Percentiles rank a stretch among this genome's conserved stretches.
Conservation (phyloP, 306 rosid species). For the barrel medic (Medicago truncatula) region DNA sequence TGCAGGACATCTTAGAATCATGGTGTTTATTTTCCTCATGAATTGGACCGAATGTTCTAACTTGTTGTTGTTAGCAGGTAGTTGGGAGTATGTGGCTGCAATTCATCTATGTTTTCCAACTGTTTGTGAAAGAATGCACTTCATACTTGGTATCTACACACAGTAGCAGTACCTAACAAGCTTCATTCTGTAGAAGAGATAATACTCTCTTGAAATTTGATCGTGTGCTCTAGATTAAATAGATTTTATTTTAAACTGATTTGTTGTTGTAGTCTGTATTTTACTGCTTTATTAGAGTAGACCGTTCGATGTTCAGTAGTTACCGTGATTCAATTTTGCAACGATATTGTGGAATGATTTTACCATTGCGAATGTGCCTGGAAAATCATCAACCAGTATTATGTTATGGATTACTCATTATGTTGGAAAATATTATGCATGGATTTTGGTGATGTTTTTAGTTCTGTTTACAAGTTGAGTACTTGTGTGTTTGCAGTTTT, state of each 20-base stretch:
- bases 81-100: conserved; percentile 40
- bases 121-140: conserved; percentile 19
- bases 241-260: conserved; percentile 44
- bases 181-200: conserved; percentile 32
- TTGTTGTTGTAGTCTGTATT: conserved; percentile 35
- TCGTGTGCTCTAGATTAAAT: conserved; percentile 41
- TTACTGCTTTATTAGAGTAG: conserved; percentile 30
- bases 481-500: background rate
- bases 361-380: conserved; percentile 33
- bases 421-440: background rate
- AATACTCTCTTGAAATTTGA: conserved; percentile 30
- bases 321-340: background rate
- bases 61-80: conserved; percentile 39
- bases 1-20: background rate
- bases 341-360: conserved; percentile 30
- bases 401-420: background rate
- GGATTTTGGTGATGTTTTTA: background rate
- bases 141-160: conserved; percentile 33
- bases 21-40: conserved; percentile 3
- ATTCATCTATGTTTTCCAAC: conserved; percentile 26
- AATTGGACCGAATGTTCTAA: conserved; percentile 4
- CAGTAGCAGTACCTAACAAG: conserved; percentile 27
- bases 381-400: conserved; percentile 24
- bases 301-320: conserved; percentile 19
- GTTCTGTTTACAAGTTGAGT: background rate